phyloP scores from a whole-genome alignment of 257 asterid genomes.

The Primulina huaijiensis region DNA sequence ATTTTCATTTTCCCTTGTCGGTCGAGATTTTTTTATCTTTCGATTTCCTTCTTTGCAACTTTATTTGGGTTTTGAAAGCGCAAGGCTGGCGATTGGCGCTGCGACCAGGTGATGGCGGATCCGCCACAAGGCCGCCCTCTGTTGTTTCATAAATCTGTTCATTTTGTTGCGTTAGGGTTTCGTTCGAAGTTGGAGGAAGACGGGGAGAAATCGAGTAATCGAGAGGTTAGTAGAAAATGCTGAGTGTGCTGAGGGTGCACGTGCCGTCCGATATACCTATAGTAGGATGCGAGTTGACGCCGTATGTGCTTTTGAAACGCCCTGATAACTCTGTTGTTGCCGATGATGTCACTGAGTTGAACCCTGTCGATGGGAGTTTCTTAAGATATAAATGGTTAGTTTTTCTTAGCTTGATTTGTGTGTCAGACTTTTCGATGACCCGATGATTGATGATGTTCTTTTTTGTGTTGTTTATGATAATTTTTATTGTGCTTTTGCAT shows the following conservation, averaged over 20 bases:
- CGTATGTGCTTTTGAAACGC: conserved; percentile 75
- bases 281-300: conserved; percentile 92
- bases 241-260: conserved; percentile 88
- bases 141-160: conserved; percentile 27
- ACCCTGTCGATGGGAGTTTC: conserved; percentile 67
- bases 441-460: not conserved
- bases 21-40: not conserved
- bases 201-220: conserved; percentile 25
- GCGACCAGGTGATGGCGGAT: conserved; percentile 78
- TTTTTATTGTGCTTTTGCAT: conserved; percentile 9
- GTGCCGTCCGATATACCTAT: conserved; percentile 95
- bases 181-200: conserved; percentile 23
- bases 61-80: conserved; percentile 32
- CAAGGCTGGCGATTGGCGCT: conserved; percentile 64
- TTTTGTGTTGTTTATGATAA: not conserved
- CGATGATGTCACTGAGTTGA: conserved; percentile 71
- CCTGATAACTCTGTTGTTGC: conserved; percentile 50
- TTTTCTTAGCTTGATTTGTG: conserved; percentile 11
- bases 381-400: conserved; percentile 81
- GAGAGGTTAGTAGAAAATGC: conserved; percentile 53
- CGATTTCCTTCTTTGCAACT: conserved; percentile 8
- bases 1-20: conserved; percentile 16
- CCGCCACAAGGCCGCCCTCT: conserved; percentile 62
- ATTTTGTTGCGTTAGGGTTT: conserved; percentile 27
- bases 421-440: not conserved